phyloP scores from a whole-genome alignment of 305 asterid species.

The Plantago coronopus region DNA sequence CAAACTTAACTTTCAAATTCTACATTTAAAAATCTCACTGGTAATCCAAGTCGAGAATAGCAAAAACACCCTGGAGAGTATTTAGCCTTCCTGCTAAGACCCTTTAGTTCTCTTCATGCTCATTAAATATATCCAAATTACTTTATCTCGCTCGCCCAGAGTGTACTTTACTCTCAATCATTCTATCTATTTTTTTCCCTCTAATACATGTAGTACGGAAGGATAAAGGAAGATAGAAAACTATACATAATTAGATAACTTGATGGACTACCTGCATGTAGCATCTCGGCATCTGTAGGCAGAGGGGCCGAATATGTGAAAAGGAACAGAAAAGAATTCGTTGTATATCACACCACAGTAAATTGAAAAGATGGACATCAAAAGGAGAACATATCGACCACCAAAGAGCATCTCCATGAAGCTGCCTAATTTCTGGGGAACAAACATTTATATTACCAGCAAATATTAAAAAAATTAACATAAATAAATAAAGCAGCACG shows the following conservation, averaged over 20 bases:
- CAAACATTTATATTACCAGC: constrained; percentile 20
- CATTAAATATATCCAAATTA: constrained; percentile 1
- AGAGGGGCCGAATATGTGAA: constrained; percentile 91
- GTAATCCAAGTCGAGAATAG: constrained; percentile 14
- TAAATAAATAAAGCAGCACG: constrained; percentile 12
- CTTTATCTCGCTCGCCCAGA: not conserved
- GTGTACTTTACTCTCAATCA: no score
- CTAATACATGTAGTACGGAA: constrained; percentile 11
- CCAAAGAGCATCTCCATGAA: constrained; percentile 99
- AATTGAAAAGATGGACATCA: constrained; percentile 92
- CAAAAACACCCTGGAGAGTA: not conserved
- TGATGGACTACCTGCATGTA: constrained; percentile 72
- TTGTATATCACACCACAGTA: constrained; percentile 97
- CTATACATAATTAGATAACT: no score
- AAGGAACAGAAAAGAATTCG: constrained; percentile 96
- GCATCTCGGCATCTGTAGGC: constrained; percentile 86
- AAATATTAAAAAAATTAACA: constrained; percentile 16
- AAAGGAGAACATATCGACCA: constrained; percentile 88
- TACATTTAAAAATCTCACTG: constrained; percentile 1
- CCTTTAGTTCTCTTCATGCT: not conserved
- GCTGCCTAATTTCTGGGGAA: constrained; percentile 93
- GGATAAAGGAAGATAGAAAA: constrained; percentile 9
- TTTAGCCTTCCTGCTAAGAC: not conserved
- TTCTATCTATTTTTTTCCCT: not conserved
- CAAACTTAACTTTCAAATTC: constrained; percentile 12